Conservation (phyloP, 129 eudicot species). For the Escallonia rubra region DNA sequence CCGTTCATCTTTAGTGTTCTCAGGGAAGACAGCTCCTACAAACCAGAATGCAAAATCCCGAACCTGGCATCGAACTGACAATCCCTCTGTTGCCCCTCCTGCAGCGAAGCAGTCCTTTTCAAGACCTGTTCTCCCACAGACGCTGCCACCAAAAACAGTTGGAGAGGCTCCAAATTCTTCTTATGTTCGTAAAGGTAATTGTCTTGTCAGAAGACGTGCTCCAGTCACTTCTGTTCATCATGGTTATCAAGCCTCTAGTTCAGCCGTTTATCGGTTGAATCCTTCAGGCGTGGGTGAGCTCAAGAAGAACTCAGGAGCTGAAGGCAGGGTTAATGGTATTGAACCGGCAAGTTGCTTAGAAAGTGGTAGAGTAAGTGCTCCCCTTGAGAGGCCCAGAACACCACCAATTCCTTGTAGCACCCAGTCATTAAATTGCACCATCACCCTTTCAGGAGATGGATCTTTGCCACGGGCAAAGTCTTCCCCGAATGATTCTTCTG, state of each 20-base stretch:
- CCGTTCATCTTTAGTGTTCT: constrained; percentile 21
- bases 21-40: constrained; percentile 32
- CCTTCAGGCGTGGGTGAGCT: constrained; percentile 21
- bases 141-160: constrained; percentile 24
- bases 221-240: constrained; percentile 25
- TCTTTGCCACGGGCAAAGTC: constrained; percentile 29
- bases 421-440: constrained; percentile 25
- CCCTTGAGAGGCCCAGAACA: constrained; percentile 49
- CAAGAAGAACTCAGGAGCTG: constrained; percentile 25
- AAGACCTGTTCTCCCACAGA: constrained; percentile 26
- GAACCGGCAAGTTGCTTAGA: constrained; percentile 13
- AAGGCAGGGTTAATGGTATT: constrained; percentile 12
- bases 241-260: constrained; percentile 24
- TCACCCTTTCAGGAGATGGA: constrained; percentile 20
- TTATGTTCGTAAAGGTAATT: constrained; percentile 82
- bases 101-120: constrained; percentile 16
- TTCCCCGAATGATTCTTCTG: constrained; percentile 22
- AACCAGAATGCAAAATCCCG: constrained; percentile 47
- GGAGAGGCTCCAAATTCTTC: constrained; percentile 31
- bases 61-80: constrained; percentile 75
- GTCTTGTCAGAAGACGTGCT: constrained; percentile 66
- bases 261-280: constrained; percentile 32
- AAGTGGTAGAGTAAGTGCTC: constrained; percentile 22
- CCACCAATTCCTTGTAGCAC: constrained; percentile 29
- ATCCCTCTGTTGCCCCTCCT: constrained; percentile 18